Conservation (phyloP, 495 filamentous ascomycete species). For the Hypomontagnella monticulosa region DNA sequence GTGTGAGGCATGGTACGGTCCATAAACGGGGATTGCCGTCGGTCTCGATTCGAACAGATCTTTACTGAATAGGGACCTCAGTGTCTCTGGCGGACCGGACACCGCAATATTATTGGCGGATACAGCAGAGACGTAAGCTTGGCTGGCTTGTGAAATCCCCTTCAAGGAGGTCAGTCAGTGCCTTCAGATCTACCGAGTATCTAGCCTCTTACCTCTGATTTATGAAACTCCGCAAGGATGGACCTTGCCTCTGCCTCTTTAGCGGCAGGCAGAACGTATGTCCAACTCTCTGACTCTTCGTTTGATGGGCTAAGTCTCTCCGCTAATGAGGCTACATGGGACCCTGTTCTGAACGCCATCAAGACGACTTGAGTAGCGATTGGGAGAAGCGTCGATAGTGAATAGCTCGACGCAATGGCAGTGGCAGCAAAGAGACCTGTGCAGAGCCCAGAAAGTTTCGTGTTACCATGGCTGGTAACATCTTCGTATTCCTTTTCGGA, state of each 20-base stretch:
- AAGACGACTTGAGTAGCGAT: constrained; percentile 75
- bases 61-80: constrained; percentile 66
- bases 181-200: not conserved
- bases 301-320: constrained; percentile 59
- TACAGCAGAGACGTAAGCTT: constrained; percentile 78
- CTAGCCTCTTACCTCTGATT: constrained; percentile 52
- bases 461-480: constrained; percentile 53
- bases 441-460: constrained; percentile 70
- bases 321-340: constrained; percentile 63
- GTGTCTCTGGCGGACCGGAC: constrained; percentile 76
- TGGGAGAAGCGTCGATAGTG: constrained; percentile 72
- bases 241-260: constrained; percentile 56
- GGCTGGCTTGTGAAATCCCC: constrained; percentile 67
- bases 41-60: constrained; percentile 64
- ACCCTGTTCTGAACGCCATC: constrained; percentile 76
- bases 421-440: constrained; percentile 77
- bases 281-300: constrained; percentile 65
- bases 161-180: constrained; percentile 43
- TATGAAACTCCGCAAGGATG: constrained; percentile 62
- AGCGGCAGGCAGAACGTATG: constrained; percentile 60
- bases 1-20: constrained; percentile 83
- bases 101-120: constrained; percentile 75
- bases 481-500: constrained; percentile 58
- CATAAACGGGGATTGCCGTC: constrained; percentile 75
- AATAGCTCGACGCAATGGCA: constrained; percentile 73